Base-by-base conservation (phyloP, 2,329 filamentous ascomycete genomes). In the Tolypocladium cylindrosporum region DNA sequence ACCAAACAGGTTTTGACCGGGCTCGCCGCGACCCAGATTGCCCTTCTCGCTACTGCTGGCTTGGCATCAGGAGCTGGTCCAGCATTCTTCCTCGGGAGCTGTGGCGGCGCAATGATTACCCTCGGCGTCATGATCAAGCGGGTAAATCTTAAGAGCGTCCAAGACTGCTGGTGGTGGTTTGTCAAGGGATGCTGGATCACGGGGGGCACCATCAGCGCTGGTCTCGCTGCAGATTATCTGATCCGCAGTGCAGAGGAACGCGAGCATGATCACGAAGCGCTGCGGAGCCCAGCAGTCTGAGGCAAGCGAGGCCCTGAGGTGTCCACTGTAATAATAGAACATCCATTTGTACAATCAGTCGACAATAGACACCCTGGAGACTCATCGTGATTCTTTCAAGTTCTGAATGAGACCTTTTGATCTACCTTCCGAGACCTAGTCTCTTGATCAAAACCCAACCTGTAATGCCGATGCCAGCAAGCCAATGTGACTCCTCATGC, bases 101-200 rank as follows among this genome's bases (percentile, higher is more conserved):
- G 85, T 66, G 85, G 85, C 43, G 86, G 86, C 34, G 83, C 84
- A 6, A 75, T 82, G 39, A 67, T 82, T 19, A 82, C 84, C 4
- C 71, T 89, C 43, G 83, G 79, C 3, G 71, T 81, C 64, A 89
- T 89, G 86, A 89, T 89, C 65, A 82, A 76, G 67, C 80, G 77
- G 58, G 86, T 88, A 57, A 82, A 87, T 60, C 69, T 89, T 54
- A 86, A 86, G 68, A 82, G 76, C 62, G 83, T 85, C 51, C 82
- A 83, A 67, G 77, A 87, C 66, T 89, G 87, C 64, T 89, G 86
- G 87, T 88, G 86, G 85, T 90, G 87, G 87, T 90, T 90, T 64
- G 80, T 84, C 37, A 87, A 88, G 63, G 86, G 86, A 13, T 87
- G 84, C 64, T 85, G 81, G 82, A 78, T 88, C 61, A 88, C 86